These are phyloP conservation scores for Salvia miltiorrhiza DNA, from an alignment of 257 asterid genomes.

Conservation along the genomic window DNA sequence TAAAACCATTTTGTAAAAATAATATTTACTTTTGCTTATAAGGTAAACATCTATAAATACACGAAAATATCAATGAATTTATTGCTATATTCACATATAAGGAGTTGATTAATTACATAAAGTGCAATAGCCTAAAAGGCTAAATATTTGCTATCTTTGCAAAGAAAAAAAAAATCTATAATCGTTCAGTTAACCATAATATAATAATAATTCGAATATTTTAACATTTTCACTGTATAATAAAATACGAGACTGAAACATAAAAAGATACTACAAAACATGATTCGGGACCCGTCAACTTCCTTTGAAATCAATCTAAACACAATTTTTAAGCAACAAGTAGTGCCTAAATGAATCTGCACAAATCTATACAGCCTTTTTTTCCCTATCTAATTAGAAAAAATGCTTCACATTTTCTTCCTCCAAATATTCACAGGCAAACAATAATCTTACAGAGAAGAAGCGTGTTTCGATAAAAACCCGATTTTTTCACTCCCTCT, in stretches of 20 bases:
- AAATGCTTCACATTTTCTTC: background rate
- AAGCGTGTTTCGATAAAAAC: background rate
- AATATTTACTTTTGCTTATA: too few relatives aligned
- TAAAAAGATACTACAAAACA: background rate
- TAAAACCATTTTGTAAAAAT: too few relatives aligned
- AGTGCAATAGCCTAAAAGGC: too few relatives aligned
- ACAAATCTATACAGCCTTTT: background rate
- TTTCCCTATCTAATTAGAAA: background rate
- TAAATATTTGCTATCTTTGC: too few relatives aligned
- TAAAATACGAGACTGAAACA: background rate
- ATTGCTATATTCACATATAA: too few relatives aligned
- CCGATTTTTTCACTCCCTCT: constrained; percentile 36
- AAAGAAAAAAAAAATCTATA: too few relatives aligned
- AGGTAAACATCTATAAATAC: too few relatives aligned
- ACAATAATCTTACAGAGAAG: background rate
- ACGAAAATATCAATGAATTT: too few relatives aligned
- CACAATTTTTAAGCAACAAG: background rate
- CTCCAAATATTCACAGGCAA: constrained; percentile 17
- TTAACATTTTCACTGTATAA: too few relatives aligned
- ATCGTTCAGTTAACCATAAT: too few relatives aligned
- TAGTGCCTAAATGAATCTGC: background rate
- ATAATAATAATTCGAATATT: too few relatives aligned
- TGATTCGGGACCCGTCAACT: background rate
- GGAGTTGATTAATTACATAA: too few relatives aligned
- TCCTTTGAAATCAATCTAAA: background rate